Evolutionary conservation across 2,329 filamentous ascomycete genomes (phyloP).

Genomic region (Phoma sp.): DNA sequence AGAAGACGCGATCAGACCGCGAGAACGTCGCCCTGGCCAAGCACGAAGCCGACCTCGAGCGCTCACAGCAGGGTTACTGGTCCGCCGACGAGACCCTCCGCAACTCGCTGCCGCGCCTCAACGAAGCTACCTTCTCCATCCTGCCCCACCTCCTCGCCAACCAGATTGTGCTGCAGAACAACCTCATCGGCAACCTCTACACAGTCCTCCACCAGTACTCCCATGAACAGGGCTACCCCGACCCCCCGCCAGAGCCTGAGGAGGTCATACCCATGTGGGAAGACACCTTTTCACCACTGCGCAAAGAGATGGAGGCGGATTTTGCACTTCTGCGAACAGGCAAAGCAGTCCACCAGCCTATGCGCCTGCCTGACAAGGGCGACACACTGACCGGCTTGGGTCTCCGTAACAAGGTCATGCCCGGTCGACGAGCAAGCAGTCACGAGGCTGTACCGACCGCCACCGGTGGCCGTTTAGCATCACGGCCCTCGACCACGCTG

Average conservation of each 20-base stretch:
- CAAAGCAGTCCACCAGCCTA: slow-evolving; percentile 67
- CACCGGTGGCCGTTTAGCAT: slow-evolving; percentile 36
- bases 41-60: slow-evolving; percentile 72
- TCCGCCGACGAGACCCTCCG: slow-evolving; percentile 77
- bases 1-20: slow-evolving; percentile 72
- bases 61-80: slow-evolving; percentile 74
- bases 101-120: slow-evolving; percentile 72
- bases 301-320: slow-evolving; percentile 68
- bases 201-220: slow-evolving; percentile 78
- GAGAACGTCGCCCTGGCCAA: slow-evolving; percentile 76
- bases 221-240: slow-evolving; percentile 70
- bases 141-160: slow-evolving; percentile 72
- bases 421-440: slow-evolving; percentile 36
- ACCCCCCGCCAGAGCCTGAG: slow-evolving; percentile 74
- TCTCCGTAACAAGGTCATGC: slow-evolving; percentile 52
- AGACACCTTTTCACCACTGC: slow-evolving; percentile 65
- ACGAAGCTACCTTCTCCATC: slow-evolving; percentile 74
- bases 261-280: slow-evolving; percentile 73
- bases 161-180: slow-evolving; percentile 79
- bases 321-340: slow-evolving; percentile 70
- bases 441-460: slow-evolving; percentile 45
- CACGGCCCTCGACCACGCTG: slow-evolving; percentile 33
- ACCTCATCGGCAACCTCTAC: slow-evolving; percentile 78
- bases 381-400: slow-evolving; percentile 56
- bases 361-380: slow-evolving; percentile 56